These are phyloP conservation scores for Lichtheimia corymbifera DNA, from an alignment of 371 early-diverging fungal species.

Conservation along the genomic window DNA sequence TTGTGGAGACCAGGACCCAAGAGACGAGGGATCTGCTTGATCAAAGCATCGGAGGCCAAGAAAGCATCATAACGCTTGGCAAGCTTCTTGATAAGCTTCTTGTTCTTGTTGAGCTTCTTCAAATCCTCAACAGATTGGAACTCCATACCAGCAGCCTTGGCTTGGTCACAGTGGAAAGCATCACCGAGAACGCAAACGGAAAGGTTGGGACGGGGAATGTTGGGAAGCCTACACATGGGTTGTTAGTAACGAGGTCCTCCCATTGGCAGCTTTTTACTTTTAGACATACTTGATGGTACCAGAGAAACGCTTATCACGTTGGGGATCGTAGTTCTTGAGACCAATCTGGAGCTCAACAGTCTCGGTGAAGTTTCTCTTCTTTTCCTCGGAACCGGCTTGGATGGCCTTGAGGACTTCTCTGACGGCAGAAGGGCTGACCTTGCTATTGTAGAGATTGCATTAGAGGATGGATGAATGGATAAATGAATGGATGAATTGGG, in stretches of 20 bases:
- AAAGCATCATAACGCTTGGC: conserved; percentile 96
- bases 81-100: conserved; percentile 99
- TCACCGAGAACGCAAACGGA: conserved; percentile 97
- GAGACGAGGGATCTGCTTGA: conserved; percentile 98
- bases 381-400: conserved; percentile 77
- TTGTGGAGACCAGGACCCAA: conserved; percentile 97
- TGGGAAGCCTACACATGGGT: conserved; percentile 19
- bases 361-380: conserved; percentile 93
- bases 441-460: conserved; percentile 48
- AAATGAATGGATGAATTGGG: background rate
- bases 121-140: conserved; percentile 97
- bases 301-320: conserved; percentile 99
- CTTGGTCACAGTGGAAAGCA: conserved; percentile 94
- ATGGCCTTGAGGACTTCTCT: conserved; percentile 77
- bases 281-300: conserved; percentile 91
- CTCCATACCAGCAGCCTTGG: conserved; percentile 91
- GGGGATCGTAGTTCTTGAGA: conserved; percentile 99
- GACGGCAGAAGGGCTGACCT: conserved; percentile 88
- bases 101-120: conserved; percentile 99
- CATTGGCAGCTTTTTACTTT: too few relatives aligned
- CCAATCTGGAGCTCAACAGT: conserved; percentile 98
- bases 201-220: conserved; percentile 90
- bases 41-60: conserved; percentile 96
- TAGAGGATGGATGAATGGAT: conserved; percentile 12
- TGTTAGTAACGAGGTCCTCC: background rate